phyloP scores from a whole-genome alignment of 805 yeast genomes.

The Zygoascus biomembranicola region DNA sequence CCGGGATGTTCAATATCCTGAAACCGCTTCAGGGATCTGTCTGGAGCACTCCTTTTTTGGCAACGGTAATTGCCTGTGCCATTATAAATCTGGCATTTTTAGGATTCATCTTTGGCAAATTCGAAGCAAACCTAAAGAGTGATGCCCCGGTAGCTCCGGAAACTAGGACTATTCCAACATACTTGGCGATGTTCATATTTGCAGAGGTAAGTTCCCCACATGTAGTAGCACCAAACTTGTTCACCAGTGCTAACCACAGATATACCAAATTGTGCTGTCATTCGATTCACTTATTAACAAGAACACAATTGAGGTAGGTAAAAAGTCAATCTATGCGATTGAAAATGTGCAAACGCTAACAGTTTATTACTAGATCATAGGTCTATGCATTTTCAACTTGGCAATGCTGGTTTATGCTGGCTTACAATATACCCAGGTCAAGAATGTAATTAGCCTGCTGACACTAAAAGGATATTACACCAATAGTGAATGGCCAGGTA shows the following conservation, averaged over 20 bases:
- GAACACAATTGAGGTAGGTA: slow-evolving; percentile 29
- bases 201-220: slow-evolving; percentile 25
- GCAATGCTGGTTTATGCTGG: slow-evolving; percentile 41
- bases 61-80: slow-evolving; percentile 7
- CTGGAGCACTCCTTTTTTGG: slow-evolving; percentile 13
- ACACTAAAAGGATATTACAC: slow-evolving; percentile 10
- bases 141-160: slow-evolving; percentile 15
- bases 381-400: slow-evolving; percentile 34
- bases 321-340: background rate
- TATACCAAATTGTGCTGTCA: slow-evolving; percentile 35
- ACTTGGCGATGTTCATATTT: slow-evolving; percentile 41
- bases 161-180: slow-evolving; percentile 30
- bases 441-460: slow-evolving; percentile 20
- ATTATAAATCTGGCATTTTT: slow-evolving; percentile 23
- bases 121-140: slow-evolving; percentile 17
- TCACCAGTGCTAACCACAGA: slow-evolving; percentile 1
- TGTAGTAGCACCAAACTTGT: background rate
- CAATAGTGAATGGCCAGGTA: slow-evolving; percentile 12
- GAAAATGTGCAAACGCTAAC: background rate
- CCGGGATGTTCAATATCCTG: background rate
- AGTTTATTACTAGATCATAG: slow-evolving; percentile 18
- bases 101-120: slow-evolving; percentile 25
- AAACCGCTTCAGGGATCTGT: slow-evolving; percentile 1
- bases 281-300: slow-evolving; percentile 32
- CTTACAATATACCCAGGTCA: slow-evolving; percentile 37